These are phyloP conservation scores for Candida sp. DNA, from an alignment of 1,139 yeast genomes.

Conservation along the genomic window DNA sequence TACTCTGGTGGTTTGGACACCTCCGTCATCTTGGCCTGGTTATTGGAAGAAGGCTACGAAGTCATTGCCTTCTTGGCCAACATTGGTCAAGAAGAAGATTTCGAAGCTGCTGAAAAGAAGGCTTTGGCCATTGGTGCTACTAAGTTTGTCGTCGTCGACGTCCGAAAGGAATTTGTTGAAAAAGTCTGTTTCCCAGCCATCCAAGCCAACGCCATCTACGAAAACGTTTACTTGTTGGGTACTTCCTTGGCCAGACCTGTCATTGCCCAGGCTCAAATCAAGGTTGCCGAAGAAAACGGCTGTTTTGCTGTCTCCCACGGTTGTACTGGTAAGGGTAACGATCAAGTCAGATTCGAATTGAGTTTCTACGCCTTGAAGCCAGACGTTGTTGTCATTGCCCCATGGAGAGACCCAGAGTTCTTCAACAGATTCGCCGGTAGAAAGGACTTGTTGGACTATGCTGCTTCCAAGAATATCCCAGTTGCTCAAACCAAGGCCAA, in stretches of 20 bases:
- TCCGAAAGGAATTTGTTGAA: slow-evolving; percentile 90
- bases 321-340: slow-evolving; percentile 99
- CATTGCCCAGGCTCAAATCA: slow-evolving; percentile 97
- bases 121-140: slow-evolving; percentile 98
- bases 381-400: slow-evolving; percentile 95
- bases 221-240: slow-evolving; percentile 94
- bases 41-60: slow-evolving; percentile 96
- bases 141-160: slow-evolving; percentile 92
- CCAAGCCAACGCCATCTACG: slow-evolving; percentile 96
- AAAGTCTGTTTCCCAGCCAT: slow-evolving; percentile 96
- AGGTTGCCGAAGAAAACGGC: slow-evolving; percentile 96
- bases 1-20: slow-evolving; percentile 99
- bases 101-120: slow-evolving; percentile 95
- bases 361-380: slow-evolving; percentile 98
- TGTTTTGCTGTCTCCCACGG: slow-evolving; percentile 99
- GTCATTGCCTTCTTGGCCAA: slow-evolving; percentile 98
- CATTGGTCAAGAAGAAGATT: slow-evolving; percentile 99
- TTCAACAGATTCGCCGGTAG: slow-evolving; percentile 98
- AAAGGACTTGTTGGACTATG: slow-evolving; percentile 92
- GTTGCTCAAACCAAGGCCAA: slow-evolving; percentile 98
- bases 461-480: slow-evolving; percentile 89
- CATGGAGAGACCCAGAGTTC: slow-evolving; percentile 98
- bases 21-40: slow-evolving; percentile 97
- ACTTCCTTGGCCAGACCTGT: slow-evolving; percentile 99
- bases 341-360: slow-evolving; percentile 97